These are phyloP conservation scores for Pisolithus orientalis DNA, from an alignment of 768 basidiomycete genomes.

Conservation along the genomic window DNA sequence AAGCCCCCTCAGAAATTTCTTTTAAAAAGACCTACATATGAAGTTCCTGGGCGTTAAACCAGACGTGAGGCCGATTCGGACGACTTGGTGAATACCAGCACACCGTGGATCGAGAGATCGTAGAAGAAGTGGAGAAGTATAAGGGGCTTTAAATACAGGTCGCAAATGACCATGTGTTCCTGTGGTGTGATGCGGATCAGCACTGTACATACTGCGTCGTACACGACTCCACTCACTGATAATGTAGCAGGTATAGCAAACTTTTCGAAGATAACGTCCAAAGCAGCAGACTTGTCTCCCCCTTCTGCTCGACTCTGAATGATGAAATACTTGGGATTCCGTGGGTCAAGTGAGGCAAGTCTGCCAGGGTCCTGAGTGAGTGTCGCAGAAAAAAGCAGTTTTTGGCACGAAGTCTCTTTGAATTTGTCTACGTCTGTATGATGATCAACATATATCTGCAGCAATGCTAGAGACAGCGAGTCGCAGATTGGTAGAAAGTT, in stretches of 20 bases:
- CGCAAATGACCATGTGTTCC: slow-evolving; percentile 86
- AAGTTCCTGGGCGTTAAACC: slow-evolving; percentile 73
- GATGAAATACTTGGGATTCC: slow-evolving; percentile 82
- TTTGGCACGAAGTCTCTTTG: slow-evolving; percentile 73
- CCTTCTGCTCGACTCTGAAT: slow-evolving; percentile 49
- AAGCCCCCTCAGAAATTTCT: background rate
- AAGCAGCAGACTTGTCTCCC: slow-evolving; percentile 31
- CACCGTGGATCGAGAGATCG: slow-evolving; percentile 51
- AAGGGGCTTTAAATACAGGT: slow-evolving; percentile 78
- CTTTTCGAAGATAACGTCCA: slow-evolving; percentile 62
- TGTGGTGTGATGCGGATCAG: slow-evolving; percentile 23
- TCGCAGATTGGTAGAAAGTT: slow-evolving; percentile 19
- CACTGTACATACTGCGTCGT: background rate
- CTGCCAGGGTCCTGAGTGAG: slow-evolving; percentile 93
- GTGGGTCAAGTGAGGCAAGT: slow-evolving; percentile 72
- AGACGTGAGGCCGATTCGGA: slow-evolving; percentile 85
- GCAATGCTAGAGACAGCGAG: slow-evolving; percentile 57
- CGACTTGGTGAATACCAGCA: slow-evolving; percentile 94
- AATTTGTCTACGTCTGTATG: slow-evolving; percentile 51
- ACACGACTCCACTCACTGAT: slow-evolving; percentile 40
- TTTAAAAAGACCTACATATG: slow-evolving; percentile 62
- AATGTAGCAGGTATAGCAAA: slow-evolving; percentile 80
- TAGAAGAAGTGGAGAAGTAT: slow-evolving; percentile 84
- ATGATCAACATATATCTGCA: slow-evolving; percentile 25
- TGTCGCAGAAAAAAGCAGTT: slow-evolving; percentile 93